Percentiles rank a stretch among this genome's conserved stretches.
phyloP scores from a whole-genome alignment of 1,284 basidiomycete species.

The Naganishia sp. region DNA sequence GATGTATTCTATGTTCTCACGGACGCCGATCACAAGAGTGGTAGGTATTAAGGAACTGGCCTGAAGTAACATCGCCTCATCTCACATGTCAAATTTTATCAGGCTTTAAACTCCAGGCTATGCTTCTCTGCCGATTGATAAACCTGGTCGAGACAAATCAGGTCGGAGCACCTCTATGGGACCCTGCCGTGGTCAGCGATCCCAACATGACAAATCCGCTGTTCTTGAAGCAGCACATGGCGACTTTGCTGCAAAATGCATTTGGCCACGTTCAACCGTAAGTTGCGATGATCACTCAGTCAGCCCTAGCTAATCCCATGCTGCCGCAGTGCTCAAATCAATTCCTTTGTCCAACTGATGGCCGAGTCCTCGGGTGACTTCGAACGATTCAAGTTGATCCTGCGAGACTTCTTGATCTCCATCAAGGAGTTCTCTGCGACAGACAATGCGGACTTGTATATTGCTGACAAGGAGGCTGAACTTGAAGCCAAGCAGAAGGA shows the following conservation, averaged over 20 bases:
- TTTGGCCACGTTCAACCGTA: slow-evolving; percentile 88
- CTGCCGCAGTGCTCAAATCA: slow-evolving; percentile 62
- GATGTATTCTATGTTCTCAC: slow-evolving; percentile 98
- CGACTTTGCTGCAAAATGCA: slow-evolving; percentile 78
- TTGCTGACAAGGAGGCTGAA: slow-evolving; percentile 95
- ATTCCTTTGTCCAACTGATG: slow-evolving; percentile 75
- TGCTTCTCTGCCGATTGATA: slow-evolving; percentile 90
- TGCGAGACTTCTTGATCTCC: slow-evolving; percentile 77
- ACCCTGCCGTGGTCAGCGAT: slow-evolving; percentile 72
- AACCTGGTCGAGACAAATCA: slow-evolving; percentile 82
- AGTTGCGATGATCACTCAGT: slow-evolving; percentile 46
- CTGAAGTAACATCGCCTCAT: background rate
- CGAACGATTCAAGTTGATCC: slow-evolving; percentile 89
- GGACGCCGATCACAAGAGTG: slow-evolving; percentile 97
- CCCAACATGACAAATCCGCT: slow-evolving; percentile 75
- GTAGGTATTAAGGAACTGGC: slow-evolving; percentile 40
- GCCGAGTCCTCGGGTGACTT: slow-evolving; percentile 86
- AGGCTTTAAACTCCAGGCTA: slow-evolving; percentile 84
- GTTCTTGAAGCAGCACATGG: slow-evolving; percentile 86
- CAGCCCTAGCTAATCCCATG: background rate
- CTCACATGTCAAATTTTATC: slow-evolving; percentile 1
- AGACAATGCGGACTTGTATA: slow-evolving; percentile 80
- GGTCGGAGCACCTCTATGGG: slow-evolving; percentile 83
- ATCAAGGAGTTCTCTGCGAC: slow-evolving; percentile 82
- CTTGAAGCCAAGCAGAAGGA: slow-evolving; percentile 66